Base-by-base conservation (phyloP, 164 flowering plant genomes). In the Houttuynia cordata region DNA sequence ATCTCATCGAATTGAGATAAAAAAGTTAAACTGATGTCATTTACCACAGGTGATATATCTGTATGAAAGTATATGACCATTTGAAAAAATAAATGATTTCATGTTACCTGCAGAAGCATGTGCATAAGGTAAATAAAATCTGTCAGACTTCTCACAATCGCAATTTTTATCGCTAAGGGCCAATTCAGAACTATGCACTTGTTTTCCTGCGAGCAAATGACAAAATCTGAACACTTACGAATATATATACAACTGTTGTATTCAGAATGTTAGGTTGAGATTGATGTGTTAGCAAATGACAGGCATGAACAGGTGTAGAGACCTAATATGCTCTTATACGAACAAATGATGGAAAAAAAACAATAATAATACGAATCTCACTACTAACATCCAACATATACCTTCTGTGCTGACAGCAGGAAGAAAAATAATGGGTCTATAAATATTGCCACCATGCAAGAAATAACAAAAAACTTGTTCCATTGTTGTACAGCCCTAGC, bases 341-440 rank as follows among this genome's bases (percentile, higher is more conserved):
- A 30, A 30, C 37, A 30, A 30, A 30, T 30, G 37, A 30, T 30
- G 37, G 6, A 30, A 30, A 30, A 30, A 30, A 30, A 79, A 91
- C 6, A 30, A 30, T 30, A 30, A 30, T 30, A 30, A 30, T n/a
- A n/a, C n/a, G n/a, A n/a, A n/a, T n/a, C 13, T 17, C 49, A 17
- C 49, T 12, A 45, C 14, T n/a, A 17, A 12, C 17, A 45, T 45
- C 49, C 49, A 45, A 45, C 17, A 17, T 45, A 45, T 45, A 45
- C 98, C 95, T 78, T 8, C 10, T 71, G 49, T 9, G 71, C 84
- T 1, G 76, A 80, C 24, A 91, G 68, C 71, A 88, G 54, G 74
- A 88, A 80, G 78, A 89, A 92, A 74, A 88, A 92, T 49, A 87
- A 61, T 1, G 98, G 98, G 66, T 92, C 98, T 5, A 88, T 66